Conservation (phyloP, 495 filamentous ascomycete species). For the Sabuloglossum arenarium region DNA sequence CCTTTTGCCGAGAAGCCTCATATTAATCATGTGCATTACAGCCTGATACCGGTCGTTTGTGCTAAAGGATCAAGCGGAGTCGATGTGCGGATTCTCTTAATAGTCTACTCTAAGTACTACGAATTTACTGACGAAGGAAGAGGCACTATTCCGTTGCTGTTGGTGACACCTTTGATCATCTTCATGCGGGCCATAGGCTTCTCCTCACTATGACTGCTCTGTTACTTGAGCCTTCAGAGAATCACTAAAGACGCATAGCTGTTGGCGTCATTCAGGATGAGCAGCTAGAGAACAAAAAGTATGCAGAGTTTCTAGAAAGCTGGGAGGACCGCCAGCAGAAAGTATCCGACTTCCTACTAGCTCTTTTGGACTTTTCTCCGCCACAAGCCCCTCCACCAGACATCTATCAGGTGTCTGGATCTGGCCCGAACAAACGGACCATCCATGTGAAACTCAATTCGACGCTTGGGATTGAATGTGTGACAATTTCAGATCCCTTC, state of each 20-base stretch:
- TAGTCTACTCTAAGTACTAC: conserved; percentile 31
- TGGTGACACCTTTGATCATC: conserved; percentile 90
- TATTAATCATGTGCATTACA: too few relatives aligned
- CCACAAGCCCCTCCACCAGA: conserved; percentile 10
- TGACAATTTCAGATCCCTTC: conserved; percentile 72
- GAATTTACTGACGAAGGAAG: conserved; percentile 11
- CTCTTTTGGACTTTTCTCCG: conserved; percentile 38
- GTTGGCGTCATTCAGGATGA: conserved; percentile 78
- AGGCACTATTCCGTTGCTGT: conserved; percentile 44
- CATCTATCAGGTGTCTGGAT: conserved; percentile 17
- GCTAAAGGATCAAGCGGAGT: conserved; percentile 42
- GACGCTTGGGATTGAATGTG: conserved; percentile 39
- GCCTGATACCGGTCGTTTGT: conserved; percentile 46
- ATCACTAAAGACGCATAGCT: conserved; percentile 31
- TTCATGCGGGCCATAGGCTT: conserved; percentile 90
- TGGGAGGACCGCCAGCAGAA: conserved; percentile 52
- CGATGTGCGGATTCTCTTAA: conserved; percentile 53
- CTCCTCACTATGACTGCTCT: conserved; percentile 70
- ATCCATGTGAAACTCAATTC: conserved; percentile 26
- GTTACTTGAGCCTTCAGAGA: conserved; percentile 28
- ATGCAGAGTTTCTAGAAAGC: conserved; percentile 51
- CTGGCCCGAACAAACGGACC: conserved; percentile 29
- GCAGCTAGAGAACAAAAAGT: conserved; percentile 72
- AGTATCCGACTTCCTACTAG: conserved; percentile 48
- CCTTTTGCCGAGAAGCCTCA: too few relatives aligned